Base-by-base conservation (phyloP, 257 asterid species). In the Phtheirospermum japonicum region DNA sequence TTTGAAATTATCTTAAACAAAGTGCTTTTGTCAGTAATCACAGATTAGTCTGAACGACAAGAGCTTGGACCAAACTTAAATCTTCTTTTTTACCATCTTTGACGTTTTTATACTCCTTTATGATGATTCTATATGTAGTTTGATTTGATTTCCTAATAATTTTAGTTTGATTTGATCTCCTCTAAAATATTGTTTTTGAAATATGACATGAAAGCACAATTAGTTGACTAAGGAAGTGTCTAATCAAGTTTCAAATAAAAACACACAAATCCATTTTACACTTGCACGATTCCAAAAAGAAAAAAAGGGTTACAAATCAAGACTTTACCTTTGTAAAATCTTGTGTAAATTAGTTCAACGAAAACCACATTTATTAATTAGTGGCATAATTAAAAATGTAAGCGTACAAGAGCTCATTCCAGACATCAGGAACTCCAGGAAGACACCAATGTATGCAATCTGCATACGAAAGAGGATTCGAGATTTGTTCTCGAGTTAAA, bases 381-480 rank as follows among this genome's bases (percentile, higher is more conserved):
- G 59, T 9, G 4, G n/a, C 14, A 17, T 28, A 13, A 9, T 66
- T 66, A 45, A 60, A 52, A 50, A 89, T 80, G 19, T 66, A 72
- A 54, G 96, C 84, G 62, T 80, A 85, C 61, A 88, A 75, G 34
- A 90, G 86, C 63, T 90, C 77, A 45, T 90, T 90, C 98, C 96
- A 88, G n/a, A 82, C 84, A 62, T 90, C 96, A 9, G 98, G 98
- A 17, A 90, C 94, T 61, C 98, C 98, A 0, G 98, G 96, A 43
- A 90, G 95, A 62, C 98, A 90, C 98, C 76, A 90, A 73, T 90
- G 98, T 57, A 82, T 80, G 57, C 98, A 90, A 69, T 90, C 96
- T 1, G 96, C 83, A 54, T 90, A 85, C 9, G 65, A 31, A 10
- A 43, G 68, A 0, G 98, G 98, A 16, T 87, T 73, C 3, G 82